A percentile compares a stretch with the other conserved stretches of the same genome.
phyloP scores from a whole-genome alignment of 2,329 filamentous ascomycete genomes.

The Alternaria atra region DNA sequence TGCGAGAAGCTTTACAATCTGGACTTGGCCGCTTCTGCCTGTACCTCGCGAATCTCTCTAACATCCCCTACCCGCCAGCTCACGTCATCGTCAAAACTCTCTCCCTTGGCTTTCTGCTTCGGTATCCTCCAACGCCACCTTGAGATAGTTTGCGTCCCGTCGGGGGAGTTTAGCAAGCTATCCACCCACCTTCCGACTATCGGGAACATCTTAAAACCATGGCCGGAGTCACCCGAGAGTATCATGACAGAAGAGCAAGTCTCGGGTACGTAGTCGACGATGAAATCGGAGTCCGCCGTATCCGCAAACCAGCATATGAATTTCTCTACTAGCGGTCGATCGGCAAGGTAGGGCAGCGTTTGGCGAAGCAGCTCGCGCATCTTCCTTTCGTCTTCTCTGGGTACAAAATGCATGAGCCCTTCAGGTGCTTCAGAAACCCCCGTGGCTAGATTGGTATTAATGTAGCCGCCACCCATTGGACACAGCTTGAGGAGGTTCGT shows the following conservation, averaged over 20 bases:
- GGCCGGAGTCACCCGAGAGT: constrained; percentile 67
- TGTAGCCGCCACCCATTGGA: constrained; percentile 65
- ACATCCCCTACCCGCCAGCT: constrained; percentile 58
- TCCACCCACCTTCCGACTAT: constrained; percentile 65
- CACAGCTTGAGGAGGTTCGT: constrained; percentile 69
- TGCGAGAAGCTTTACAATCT: constrained; percentile 26
- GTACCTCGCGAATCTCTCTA: constrained; percentile 32
- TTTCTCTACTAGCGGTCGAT: constrained; percentile 65
- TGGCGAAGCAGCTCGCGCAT: constrained; percentile 62
- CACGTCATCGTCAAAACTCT: constrained; percentile 57
- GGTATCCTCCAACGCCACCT: constrained; percentile 64
- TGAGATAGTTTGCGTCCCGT: constrained; percentile 54
- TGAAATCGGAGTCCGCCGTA: constrained; percentile 67
- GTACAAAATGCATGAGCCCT: constrained; percentile 57
- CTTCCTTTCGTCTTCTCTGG: constrained; percentile 62
- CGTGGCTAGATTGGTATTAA: constrained; percentile 58
- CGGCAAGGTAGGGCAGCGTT: constrained; percentile 62
- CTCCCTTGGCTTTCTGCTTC: constrained; percentile 35
- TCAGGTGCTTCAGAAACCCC: constrained; percentile 56
- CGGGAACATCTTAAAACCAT: constrained; percentile 71
- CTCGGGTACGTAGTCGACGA: constrained; percentile 66
- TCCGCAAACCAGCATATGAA: constrained; percentile 72
- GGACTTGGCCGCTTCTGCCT: constrained; percentile 17
- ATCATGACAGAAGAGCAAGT: constrained; percentile 60
- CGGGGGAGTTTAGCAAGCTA: constrained; percentile 54